Conservation (phyloP, 108 stramenopile species). For the Pseudonitzschia multiseries region DNA sequence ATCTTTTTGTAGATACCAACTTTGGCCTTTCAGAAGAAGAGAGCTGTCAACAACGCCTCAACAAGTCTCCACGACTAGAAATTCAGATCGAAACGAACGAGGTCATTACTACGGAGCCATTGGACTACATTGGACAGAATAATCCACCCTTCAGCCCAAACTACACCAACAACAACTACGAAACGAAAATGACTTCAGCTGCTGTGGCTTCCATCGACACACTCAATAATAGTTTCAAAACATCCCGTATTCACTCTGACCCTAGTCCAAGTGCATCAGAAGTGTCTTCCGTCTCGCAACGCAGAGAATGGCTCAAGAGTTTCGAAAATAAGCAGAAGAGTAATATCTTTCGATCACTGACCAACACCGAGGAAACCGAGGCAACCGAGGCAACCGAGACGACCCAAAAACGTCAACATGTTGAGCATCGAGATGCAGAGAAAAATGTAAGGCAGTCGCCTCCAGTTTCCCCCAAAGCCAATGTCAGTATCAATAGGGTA, state of each 20-base stretch:
- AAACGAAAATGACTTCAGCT: background rate
- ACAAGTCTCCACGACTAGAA: conserved; percentile 6
- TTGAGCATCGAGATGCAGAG: background rate
- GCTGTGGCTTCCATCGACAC: background rate
- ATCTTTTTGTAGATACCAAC: conserved; percentile 1
- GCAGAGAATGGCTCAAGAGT: conserved; percentile 45
- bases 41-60: background rate
- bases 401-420: background rate
- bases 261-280: conserved; percentile 25
- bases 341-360: conserved; percentile 10
- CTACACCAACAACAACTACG: background rate
- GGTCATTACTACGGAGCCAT: background rate
- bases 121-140: background rate
- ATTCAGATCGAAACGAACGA: background rate
- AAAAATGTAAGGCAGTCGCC: background rate
- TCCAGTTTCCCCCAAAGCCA: conserved; percentile 6
- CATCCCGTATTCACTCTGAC: background rate
- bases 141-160: background rate
- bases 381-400: too few species aligned
- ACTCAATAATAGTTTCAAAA: background rate
- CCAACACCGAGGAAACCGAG: background rate
- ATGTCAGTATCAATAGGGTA: background rate
- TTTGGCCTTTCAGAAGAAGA: background rate
- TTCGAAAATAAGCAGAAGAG: conserved; percentile 47
- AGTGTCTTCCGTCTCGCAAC: conserved; percentile 36